phyloP scores from a whole-genome alignment of 2,329 filamentous ascomycete genomes.

The Penicillium sp. region DNA sequence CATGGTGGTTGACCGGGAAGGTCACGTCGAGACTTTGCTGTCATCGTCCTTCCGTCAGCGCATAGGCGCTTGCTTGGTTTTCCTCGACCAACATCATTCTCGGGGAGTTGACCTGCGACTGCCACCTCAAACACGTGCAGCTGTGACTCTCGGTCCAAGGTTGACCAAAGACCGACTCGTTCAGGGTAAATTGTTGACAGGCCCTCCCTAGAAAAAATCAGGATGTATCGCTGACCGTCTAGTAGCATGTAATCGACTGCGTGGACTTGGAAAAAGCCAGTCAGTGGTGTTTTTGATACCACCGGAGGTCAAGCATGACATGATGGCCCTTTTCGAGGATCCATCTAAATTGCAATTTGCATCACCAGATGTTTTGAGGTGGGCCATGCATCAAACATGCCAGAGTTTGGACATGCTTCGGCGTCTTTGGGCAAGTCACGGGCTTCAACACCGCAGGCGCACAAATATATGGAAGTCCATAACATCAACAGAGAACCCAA shows the following conservation, averaged over 20 bases:
- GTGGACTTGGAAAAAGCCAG: constrained; percentile 67
- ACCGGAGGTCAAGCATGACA: constrained; percentile 59
- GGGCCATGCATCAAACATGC: constrained; percentile 62
- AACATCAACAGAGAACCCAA: no score
- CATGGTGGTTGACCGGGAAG: not conserved
- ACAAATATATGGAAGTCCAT: no score
- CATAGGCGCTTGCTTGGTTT: constrained; percentile 63
- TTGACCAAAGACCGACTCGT: constrained; percentile 69
- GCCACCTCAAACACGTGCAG: constrained; percentile 60
- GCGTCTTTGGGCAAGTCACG: constrained; percentile 64
- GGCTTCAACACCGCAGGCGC: constrained; percentile 44
- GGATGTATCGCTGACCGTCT: not conserved
- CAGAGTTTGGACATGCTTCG: constrained; percentile 44
- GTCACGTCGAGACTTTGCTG: not conserved
- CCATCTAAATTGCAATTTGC: constrained; percentile 35
- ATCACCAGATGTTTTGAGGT: constrained; percentile 59
- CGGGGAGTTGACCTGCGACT: constrained; percentile 68
- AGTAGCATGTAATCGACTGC: constrained; percentile 68
- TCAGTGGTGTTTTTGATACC: constrained; percentile 63
- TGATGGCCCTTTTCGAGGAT: constrained; percentile 34
- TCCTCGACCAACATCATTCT: constrained; percentile 70
- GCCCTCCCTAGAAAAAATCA: not conserved
- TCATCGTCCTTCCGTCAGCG: no score
- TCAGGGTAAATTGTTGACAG: constrained; percentile 55
- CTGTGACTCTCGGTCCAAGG: constrained; percentile 65